Evolutionary conservation across 208 protist species (phyloP).

Genomic region (Acanthamoeba lenticulata): DNA sequence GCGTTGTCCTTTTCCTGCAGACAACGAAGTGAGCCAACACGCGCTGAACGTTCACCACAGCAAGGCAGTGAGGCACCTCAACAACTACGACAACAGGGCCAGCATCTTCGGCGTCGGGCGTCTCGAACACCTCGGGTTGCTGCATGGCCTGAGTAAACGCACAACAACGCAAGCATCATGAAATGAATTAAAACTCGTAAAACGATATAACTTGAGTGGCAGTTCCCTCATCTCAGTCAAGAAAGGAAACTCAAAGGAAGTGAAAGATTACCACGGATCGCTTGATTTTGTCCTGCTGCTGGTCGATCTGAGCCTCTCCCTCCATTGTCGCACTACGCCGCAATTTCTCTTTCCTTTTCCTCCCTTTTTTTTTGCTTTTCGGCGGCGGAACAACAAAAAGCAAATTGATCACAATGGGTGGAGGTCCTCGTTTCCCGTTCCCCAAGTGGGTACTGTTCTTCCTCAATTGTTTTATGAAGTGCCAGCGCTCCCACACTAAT

Average conservation of each 20-base stretch:
- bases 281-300: background rate
- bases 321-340: background rate
- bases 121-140: slow-evolving; percentile 61
- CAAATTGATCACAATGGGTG: background rate
- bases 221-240: background rate
- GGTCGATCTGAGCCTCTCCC: background rate
- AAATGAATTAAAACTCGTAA: background rate
- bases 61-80: background rate
- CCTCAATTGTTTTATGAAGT: background rate
- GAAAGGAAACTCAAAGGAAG: background rate
- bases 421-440: slow-evolving; percentile 45
- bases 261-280: background rate
- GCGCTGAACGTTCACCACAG: background rate
- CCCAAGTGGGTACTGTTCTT: slow-evolving; percentile 12
- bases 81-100: slow-evolving; percentile 33
- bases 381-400: background rate
- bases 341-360: background rate
- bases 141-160: background rate
- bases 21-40: background rate
- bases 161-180: background rate
- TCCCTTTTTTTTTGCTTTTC: background rate
- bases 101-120: background rate
- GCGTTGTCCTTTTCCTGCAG: slow-evolving; percentile 7
- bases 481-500: background rate
- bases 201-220: background rate